Conservation (phyloP, 495 filamentous ascomycete species). For the Paragyromitra xinjiangensis region DNA sequence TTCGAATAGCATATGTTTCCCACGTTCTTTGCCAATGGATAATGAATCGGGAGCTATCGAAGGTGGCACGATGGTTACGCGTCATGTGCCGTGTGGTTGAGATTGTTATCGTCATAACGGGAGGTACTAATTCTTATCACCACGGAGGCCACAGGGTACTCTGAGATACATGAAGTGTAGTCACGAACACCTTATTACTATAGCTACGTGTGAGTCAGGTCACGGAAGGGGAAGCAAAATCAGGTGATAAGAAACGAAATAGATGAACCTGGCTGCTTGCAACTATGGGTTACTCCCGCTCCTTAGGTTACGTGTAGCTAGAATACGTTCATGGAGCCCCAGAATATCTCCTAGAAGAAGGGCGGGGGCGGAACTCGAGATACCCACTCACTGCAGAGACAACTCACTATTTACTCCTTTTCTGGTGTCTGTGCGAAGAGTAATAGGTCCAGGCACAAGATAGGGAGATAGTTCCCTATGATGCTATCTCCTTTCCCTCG, state of each 20-base stretch:
- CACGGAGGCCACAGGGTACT: background rate
- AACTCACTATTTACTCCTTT: slow-evolving; percentile 6
- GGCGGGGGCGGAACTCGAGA: background rate
- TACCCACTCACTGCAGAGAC: slow-evolving; percentile 2
- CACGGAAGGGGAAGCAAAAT: background rate
- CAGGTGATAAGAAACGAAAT: background rate
- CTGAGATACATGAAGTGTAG: background rate
- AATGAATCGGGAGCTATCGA: background rate
- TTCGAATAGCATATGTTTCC: background rate
- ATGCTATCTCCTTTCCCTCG: background rate
- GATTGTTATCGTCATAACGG: slow-evolving; percentile 30
- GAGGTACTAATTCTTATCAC: background rate
- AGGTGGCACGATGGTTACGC: slow-evolving; percentile 14
- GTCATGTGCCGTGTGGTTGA: slow-evolving; percentile 23
- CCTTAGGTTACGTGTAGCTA: background rate
- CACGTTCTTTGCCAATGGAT: background rate
- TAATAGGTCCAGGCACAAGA: background rate
- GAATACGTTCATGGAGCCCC: background rate
- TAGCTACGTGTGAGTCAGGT: background rate
- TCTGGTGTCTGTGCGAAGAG: background rate
- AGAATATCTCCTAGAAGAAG: background rate
- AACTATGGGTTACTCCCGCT: background rate
- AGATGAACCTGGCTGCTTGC: background rate
- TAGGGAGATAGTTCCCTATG: background rate
- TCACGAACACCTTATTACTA: background rate